phyloP scores from a whole-genome alignment of 768 basidiomycete genomes.

The Macrolepiota dolichaula region DNA sequence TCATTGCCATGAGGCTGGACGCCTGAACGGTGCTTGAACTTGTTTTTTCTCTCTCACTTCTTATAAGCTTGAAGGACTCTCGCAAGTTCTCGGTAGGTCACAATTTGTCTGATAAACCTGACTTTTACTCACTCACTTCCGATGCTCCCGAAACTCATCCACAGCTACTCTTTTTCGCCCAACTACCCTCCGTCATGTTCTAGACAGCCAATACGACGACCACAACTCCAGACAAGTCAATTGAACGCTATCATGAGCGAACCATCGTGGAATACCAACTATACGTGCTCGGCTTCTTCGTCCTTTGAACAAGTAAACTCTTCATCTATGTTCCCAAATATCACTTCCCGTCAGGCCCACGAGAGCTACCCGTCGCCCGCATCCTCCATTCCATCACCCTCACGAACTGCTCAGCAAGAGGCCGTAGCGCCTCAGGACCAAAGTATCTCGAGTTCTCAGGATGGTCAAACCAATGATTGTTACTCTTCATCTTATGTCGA shows the following conservation, averaged over 20 bases:
- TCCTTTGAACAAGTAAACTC: slow-evolving; percentile 9
- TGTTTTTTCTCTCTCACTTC: slow-evolving; percentile 4
- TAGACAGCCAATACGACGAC: slow-evolving; percentile 12
- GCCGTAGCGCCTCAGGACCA: slow-evolving; percentile 5
- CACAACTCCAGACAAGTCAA: slow-evolving; percentile 10
- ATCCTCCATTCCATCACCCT: slow-evolving; percentile 11
- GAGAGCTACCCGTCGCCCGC: slow-evolving; percentile 13
- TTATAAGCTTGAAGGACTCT: slow-evolving; percentile 6
- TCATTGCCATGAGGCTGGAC: slow-evolving; percentile 13
- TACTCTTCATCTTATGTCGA: slow-evolving; percentile 11
- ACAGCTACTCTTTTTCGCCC: slow-evolving; percentile 9
- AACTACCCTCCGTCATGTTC: slow-evolving; percentile 9
- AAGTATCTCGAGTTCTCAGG: slow-evolving; percentile 1
- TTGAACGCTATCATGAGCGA: slow-evolving; percentile 12
- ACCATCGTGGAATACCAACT: slow-evolving; percentile 9
- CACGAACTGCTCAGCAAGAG: slow-evolving; percentile 8
- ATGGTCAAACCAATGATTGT: slow-evolving; percentile 5
- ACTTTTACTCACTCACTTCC: not conserved
- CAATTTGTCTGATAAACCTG: too few species aligned
- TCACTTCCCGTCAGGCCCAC: slow-evolving; percentile 10
- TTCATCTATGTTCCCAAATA: slow-evolving; percentile 9
- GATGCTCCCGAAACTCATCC: slow-evolving; percentile 11
- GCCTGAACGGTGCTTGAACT: slow-evolving; percentile 5
- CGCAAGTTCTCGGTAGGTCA: not conserved
- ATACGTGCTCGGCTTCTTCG: slow-evolving; percentile 6